Base-by-base conservation (phyloP, 208 protist species). In the Trypanosoma lewisi region DNA sequence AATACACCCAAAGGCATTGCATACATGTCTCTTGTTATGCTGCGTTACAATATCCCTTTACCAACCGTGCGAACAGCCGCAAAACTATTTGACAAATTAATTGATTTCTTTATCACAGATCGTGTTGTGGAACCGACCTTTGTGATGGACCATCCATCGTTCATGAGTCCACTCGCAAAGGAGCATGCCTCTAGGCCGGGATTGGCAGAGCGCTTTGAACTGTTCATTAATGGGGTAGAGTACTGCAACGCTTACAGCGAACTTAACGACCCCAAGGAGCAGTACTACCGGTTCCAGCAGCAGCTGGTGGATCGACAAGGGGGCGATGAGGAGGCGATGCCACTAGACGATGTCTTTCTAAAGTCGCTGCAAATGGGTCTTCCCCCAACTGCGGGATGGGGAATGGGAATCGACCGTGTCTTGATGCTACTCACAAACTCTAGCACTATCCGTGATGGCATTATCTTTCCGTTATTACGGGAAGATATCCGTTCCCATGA, bases 181-280 rank as follows among this genome's bases (percentile, higher is more conserved):
- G 87, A 89, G 53, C 87, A 96, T 75, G 51, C 70, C 2, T 72
- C 30, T 39, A 64, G 74, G 9, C 82, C 85, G 6, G 92, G 89
- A 23, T 62, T 97, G 31, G 96, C 92, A 2, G 94, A 98, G 50
- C 82, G 98, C 54, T 99, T 99, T 63, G 98, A 99, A 76, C 71
- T 99, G 1, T 98, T 98, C 72, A 85, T 98, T 53, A 91, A 89
- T 63, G 82, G 83, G 21, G 86, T 81, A 16, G 98, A 99, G 77
- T 86, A 98, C 57, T 95, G 85, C 51, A 99, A 99, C 77, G 96
- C 97, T 2, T 99, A 99, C 68, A 97, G 87, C 23, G 97, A 99
- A 69, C 80, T 99, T 28, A 98, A 98, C 65, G 91, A 98, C 70
- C 97, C 98, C 39, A 68, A 91, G 51, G 95, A 98, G 62, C 97